A percentile compares a stretch with the other conserved stretches of the same genome.
Evolutionary conservation across 495 filamentous ascomycete genomes (phyloP).

Genomic region (Xylaria intraflava): DNA sequence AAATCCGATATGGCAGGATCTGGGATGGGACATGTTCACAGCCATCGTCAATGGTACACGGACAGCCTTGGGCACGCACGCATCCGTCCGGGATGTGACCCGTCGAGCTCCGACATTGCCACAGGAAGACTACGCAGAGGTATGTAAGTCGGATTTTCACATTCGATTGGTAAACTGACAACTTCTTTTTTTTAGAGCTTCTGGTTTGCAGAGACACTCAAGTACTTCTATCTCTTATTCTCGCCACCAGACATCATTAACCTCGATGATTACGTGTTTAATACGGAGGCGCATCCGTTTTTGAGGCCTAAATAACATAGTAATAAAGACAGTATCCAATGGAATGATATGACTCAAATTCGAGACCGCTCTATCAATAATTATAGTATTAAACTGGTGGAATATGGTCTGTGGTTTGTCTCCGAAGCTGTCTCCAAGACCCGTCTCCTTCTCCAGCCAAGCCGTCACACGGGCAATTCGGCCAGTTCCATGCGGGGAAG

Average conservation of each 20-base stretch:
- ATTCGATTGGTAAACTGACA: conserved; percentile 17
- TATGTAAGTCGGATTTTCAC: conserved; percentile 2
- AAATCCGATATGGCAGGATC: conserved; percentile 52
- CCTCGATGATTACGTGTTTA: conserved; percentile 71
- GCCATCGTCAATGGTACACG: conserved; percentile 54
- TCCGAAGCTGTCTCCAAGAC: too few species aligned
- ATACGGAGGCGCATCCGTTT: conserved; percentile 47
- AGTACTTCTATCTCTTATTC: conserved; percentile 76
- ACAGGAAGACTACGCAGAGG: conserved; percentile 43
- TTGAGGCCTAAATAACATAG: conserved; percentile 26
- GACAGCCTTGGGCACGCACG: conserved; percentile 52
- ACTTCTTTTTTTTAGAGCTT: conserved; percentile 40
- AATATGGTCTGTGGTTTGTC: too few species aligned
- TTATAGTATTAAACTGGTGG: too few species aligned
- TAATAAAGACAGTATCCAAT: neutral
- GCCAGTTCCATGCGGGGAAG: too few species aligned
- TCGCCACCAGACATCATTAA: conserved; percentile 59
- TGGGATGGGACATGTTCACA: conserved; percentile 70
- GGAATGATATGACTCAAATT: too few species aligned
- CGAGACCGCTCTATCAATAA: too few species aligned
- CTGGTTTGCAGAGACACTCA: conserved; percentile 70
- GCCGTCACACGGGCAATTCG: too few species aligned
- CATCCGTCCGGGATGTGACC: conserved; percentile 56
- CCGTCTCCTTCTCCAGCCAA: too few species aligned
- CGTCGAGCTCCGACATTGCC: conserved; percentile 13